Conservation (phyloP, 2,329 filamentous ascomycete species). For the Cercospora sojina region DNA sequence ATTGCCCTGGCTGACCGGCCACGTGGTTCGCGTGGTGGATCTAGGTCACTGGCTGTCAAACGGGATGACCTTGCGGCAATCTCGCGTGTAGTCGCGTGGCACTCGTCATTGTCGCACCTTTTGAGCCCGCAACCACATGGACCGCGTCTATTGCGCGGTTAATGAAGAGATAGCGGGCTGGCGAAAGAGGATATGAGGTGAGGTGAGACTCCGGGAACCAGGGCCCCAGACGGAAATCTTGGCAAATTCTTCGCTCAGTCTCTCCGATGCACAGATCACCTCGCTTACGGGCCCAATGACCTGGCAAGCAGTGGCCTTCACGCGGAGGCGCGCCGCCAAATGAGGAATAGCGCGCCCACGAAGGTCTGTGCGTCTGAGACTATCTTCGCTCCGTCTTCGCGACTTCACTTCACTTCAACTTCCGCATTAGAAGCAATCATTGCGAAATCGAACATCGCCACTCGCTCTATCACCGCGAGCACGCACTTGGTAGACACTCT, state of each 20-base stretch:
- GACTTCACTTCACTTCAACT: background rate
- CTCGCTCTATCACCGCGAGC: background rate
- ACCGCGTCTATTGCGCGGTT: background rate
- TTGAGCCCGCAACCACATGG: background rate
- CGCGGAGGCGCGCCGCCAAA: too few species aligned
- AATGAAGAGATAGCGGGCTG: background rate
- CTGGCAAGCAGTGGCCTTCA: too few species aligned
- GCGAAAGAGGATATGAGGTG: background rate
- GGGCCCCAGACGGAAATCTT: background rate
- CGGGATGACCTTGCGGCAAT: background rate
- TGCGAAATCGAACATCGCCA: background rate
- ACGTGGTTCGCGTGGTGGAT: background rate
- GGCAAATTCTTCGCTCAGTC: too few species aligned
- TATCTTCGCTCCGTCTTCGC: background rate
- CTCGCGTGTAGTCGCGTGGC: conserved; percentile 1
- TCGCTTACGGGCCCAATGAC: too few species aligned
- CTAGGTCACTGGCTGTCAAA: background rate
- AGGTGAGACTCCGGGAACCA: background rate
- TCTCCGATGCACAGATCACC: too few species aligned
- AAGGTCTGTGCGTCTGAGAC: too few species aligned
- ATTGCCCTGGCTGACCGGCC: background rate
- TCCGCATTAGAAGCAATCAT: background rate
- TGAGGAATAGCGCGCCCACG: too few species aligned
- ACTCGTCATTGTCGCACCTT: background rate
- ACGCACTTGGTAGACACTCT: background rate